Base-by-base conservation (phyloP, 208 protist genomes). In the Crithidia brevicula region DNA sequence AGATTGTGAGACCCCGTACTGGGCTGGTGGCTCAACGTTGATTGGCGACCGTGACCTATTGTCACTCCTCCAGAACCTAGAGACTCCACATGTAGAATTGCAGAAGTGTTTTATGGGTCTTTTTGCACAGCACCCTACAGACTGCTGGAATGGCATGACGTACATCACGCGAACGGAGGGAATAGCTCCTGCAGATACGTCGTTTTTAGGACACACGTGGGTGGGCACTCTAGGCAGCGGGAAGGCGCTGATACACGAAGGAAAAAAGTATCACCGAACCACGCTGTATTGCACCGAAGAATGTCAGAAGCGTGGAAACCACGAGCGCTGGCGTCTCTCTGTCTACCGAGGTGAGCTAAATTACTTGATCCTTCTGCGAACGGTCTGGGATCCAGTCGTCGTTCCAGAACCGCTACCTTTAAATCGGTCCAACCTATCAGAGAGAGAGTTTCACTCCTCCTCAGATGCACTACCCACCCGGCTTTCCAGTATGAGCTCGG, bases 1-100 rank as follows among this genome's bases (percentile, higher is more conserved):
- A 1, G 85, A 92, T 34, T 87, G 76, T 38, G 83, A 83, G 70
- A 94, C 85, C n/a, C 89, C 85, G 0, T 94, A 92, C 57, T 94
- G 85, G 86, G 74, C 79, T 31, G 77, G 84, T 11, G 67, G 61
- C 16, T 78, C 81, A 20, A 67, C 72, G 13, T 59, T 87, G 4
- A 74, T 92, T 45, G 78, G 74, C 23, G 82, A 91, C 42, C 72
- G 77, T 30, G 85, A 92, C 64, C 70, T 94, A 18, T 63, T 90
- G 38, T 43, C 46, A 11, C 63, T 94, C 8, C 49, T 94, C 18
- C 76, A 69, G 36, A 82, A 82, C 23, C 60, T 81, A 13, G 76
- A 84, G 34, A 92, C 89, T 6, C 47, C n/a, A 0, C 90, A 94
- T 52, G 71, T 60, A 13, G 83, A 92, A 49, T 72, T 94, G 61